Evolutionary conservation across 2,329 filamentous ascomycete species (phyloP).

Genomic region (Hypoxylon sp.): DNA sequence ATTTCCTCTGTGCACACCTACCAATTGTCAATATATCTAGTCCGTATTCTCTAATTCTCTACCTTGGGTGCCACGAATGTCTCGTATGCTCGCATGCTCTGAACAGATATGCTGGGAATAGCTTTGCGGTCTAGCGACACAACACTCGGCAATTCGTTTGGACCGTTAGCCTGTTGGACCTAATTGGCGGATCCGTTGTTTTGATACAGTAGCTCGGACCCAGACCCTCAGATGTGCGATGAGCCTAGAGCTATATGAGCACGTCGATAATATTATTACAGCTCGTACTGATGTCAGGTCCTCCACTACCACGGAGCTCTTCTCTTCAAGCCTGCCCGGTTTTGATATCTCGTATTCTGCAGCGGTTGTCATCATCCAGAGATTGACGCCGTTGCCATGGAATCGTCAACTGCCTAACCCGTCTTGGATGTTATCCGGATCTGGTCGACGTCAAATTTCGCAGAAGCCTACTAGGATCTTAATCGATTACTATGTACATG

Average conservation of each 20-base stretch:
- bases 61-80: constrained; percentile 6
- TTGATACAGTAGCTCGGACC: background rate
- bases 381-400: constrained; percentile 1
- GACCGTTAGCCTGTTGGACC: no score
- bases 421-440: no score
- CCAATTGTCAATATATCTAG: no score
- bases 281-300: constrained; percentile 12
- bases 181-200: background rate
- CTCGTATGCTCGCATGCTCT: background rate
- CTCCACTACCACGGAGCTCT: constrained; percentile 1
- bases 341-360: constrained; percentile 17
- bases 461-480: no score
- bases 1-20: background rate
- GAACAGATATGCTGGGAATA: background rate
- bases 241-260: constrained; percentile 12
- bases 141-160: background rate
- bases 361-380: background rate
- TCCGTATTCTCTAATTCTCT: no score
- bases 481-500: no score
- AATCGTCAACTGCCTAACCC: background rate
- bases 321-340: constrained; percentile 5
- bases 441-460: no score
- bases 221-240: background rate
- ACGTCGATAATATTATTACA: background rate
- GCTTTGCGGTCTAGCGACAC: background rate